Percentiles rank a stretch among this genome's conserved stretches.
phyloP scores from a whole-genome alignment of 768 basidiomycete genomes.

The Amanita fuliginea region DNA sequence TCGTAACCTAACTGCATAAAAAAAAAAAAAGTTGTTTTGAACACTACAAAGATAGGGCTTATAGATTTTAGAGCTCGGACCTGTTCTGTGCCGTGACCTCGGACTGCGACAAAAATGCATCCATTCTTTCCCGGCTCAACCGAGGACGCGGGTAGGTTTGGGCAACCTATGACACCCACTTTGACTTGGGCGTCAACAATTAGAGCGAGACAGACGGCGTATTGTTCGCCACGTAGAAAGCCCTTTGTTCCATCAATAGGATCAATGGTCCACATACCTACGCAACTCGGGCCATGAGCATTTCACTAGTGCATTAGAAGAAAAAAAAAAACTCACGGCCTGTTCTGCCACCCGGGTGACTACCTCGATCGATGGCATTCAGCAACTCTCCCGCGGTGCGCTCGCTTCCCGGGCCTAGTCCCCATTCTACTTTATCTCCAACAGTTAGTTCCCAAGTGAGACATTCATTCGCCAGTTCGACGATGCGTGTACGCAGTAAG shows the following conservation, averaged over 20 bases:
- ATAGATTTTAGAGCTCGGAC: no score
- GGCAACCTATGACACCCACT: conserved; percentile 85
- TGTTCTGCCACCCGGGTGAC: conserved; percentile 51
- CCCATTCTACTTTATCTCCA: conserved; percentile 61
- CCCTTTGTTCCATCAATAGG: conserved; percentile 94
- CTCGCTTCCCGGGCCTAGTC: conserved; percentile 49
- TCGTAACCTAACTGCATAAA: conserved; percentile 33
- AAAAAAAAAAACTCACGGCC: conserved; percentile 38
- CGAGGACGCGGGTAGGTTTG: conserved; percentile 60
- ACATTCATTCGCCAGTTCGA: conserved; percentile 74
- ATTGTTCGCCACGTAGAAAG: conserved; percentile 86
- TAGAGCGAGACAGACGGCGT: conserved; percentile 83
- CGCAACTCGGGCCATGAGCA: background rate
- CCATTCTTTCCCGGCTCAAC: conserved; percentile 52
- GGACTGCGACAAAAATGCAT: conserved; percentile 78
- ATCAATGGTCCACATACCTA: conserved; percentile 82
- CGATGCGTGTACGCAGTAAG: conserved; percentile 51
- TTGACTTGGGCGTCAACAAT: conserved; percentile 70
- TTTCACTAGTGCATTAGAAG: no score
- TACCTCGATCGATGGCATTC: conserved; percentile 81
- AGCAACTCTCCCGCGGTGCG: conserved; percentile 52
- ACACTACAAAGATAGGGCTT: no score
- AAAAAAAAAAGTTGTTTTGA: no score
- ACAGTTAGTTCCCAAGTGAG: conserved; percentile 41
- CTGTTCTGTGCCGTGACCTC: conserved; percentile 75